Evolutionary conservation across 2,329 filamentous ascomycete species (phyloP).

Genomic region (Aspergillus thermomutatus): DNA sequence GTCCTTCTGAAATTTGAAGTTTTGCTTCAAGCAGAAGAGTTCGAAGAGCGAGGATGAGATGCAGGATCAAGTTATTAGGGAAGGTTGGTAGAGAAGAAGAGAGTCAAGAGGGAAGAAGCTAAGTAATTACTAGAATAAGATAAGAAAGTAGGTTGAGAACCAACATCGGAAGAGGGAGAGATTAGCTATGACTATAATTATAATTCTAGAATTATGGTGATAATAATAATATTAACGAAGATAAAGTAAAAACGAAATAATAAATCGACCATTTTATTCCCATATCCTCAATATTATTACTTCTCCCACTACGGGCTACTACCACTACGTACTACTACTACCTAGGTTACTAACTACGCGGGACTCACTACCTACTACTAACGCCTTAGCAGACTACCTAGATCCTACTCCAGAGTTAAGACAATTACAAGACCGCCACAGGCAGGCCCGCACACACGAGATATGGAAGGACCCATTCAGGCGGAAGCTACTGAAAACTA

Average conservation of each 20-base stretch:
- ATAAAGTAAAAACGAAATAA: constrained; percentile 7
- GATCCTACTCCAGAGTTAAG: constrained; percentile 2
- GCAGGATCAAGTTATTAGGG: constrained; percentile 9
- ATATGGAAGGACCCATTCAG: constrained; percentile 15
- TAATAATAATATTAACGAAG: constrained; percentile 1
- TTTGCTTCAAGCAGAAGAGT: constrained; percentile 1
- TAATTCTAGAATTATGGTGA: not conserved
- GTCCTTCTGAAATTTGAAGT: constrained; percentile 1
- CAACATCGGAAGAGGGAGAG: constrained; percentile 3
- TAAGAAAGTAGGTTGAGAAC: constrained; percentile 1
- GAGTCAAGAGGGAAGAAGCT: not conserved
- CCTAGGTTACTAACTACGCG: not conserved
- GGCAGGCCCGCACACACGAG: constrained; percentile 21
- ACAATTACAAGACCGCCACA: constrained; percentile 18
- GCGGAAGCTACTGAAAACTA: constrained; percentile 14
- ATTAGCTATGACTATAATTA: constrained; percentile 2
- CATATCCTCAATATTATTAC: not conserved
- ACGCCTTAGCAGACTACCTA: constrained; percentile 4
- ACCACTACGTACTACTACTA: not conserved
- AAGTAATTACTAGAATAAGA: not conserved
- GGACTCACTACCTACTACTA: not conserved
- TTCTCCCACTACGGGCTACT: not conserved
- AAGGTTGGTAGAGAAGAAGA: not conserved
- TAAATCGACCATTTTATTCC: constrained; percentile 1
- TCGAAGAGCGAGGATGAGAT: constrained; percentile 15